Base-by-base conservation (phyloP, 1,284 basidiomycete species). In the Cystobasidium sp. region DNA sequence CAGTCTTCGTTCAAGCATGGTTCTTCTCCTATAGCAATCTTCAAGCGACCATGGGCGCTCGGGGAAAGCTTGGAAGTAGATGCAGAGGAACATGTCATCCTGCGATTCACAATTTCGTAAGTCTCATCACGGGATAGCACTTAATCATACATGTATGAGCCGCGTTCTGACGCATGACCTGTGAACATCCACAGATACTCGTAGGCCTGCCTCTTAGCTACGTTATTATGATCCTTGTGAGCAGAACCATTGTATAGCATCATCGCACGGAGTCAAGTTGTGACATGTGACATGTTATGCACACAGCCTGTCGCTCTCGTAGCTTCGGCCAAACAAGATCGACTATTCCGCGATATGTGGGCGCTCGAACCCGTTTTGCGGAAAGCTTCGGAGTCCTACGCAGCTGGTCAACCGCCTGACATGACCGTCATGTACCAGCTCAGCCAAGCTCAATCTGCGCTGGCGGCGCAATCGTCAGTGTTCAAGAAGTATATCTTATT, bases 11-110 rank as follows among this genome's bases (percentile, higher is more conserved):
- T 10, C 66, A 68, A 58, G 66, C 66, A 18, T 68, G 66, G 66
- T 55, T 58, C 44, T 68, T 68, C 22, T 55, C 66, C 20, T 14
- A 44, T 20, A 58, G 37, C 12, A 68, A 68, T n/a, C 66, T 68
- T 43, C 51, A 58, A n/a, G 66, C 66, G 0, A 68, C 66, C 12
- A 18, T 56, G 9, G 55, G 37, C 7, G 66, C 66, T 0, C 31
- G 66, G 14, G 43, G 10, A 9, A 39, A 56, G n/a, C 47, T 68
- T 12, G 44, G n/a, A 41, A 46, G 51, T 41, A 16, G 47, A 2
- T 49, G 41, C 24, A 24, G 47, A 18, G 51, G 49, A 1, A 6
- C 43, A 6, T 47, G n/a, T 1, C 24, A 47, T 31, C 46, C 53
- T 22, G 10, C n/a, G 37, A n/a, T 68, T 3, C 37, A 68, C 24